Base-by-base conservation (phyloP, 129 eudicot species). In the Smallanthus sonchifolius region DNA sequence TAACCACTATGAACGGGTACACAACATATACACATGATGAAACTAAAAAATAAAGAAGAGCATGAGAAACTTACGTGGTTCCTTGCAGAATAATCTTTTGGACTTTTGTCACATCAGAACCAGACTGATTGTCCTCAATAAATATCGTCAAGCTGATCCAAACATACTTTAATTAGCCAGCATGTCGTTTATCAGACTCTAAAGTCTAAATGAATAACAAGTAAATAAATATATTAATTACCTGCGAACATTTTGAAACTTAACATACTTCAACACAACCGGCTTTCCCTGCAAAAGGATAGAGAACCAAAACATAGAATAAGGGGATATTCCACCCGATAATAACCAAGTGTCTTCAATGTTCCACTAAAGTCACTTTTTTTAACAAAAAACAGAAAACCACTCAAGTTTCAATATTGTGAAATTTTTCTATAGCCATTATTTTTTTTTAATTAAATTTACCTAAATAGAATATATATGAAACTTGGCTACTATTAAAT, bases 161-260 rank as follows among this genome's bases (percentile, higher is more conserved):
- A 24, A 75, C 71, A 16, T 38, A 78, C 72, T 35, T 43, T 73
- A 45, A 39, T 73, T 45, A 79, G 73, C 70, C 56, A 4, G 32
- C 32, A 10, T 62, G 38, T 35, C 28, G 7, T 11, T 34, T 57
- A 60, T 10, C 24, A 77, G 4, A 45, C 48, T 49, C 62, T 59
- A 32, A 20, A 20, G 20, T 49, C 62, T 59, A 32, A 20, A 20
- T n/a, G 14, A 62, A 61, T 32, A 34, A 67, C 6, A 35, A 70
- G 47, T 39, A 52, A 16, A 74, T 56, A 0, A 39, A 36, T 49
- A 15, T 49, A 49, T n/a, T 49, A n/a, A 40, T 63, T 76, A 93
- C 98, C 95, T 93, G 82, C 96, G 98, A 56, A 93, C 98, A 81
- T 93, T 93, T 73, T 93, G 98, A 79, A 93, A 94, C 85, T 94